Evolutionary conservation across 2,329 filamentous ascomycete genomes (phyloP), one percentile per base, ranked within the genome.

Genomic region (Fusarium anguioides): DNA sequence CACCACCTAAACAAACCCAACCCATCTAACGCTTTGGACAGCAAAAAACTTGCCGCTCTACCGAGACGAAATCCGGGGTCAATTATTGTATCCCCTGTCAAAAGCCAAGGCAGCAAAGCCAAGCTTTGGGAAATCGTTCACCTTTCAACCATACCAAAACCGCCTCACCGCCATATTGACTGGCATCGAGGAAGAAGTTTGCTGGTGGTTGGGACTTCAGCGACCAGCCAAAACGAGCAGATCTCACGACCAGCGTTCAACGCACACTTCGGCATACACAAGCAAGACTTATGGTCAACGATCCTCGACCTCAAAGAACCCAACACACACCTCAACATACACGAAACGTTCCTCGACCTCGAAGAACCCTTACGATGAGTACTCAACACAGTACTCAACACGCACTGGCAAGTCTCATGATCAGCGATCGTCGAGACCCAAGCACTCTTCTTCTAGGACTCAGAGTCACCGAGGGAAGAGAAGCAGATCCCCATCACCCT

Each of bases 11-110:
- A 35, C 18, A 39, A 6, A 31, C 12, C 35, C 3, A 37, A 21
- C 23, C 7, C 15, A 39, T 31, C 59, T 64, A 39, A 64, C 45
- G 26, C 33, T 15, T 17, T 20, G 9, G 10, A 42, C 20, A 67
- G 64, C 64, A 31, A 68, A 67, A 41, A 67, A 67, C 54, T 36
- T 67, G 17, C 64, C 64, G 17, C 24, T 45, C 14, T 67, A 60
- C 36, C 64, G 64, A 27, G 64, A 67, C 33, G 53, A 67, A 42
- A 65, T 67, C 26, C 49, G 45, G 15, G 61, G 53, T 17, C 64
- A 68, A 21, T 26, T 67, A 10, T 20, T 67, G 18, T 41, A 64
- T 33, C 64, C 64, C 11, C 48, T 67, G 7, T 58, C 46, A 21
- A 67, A 60, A 31, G 60, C 54, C n/a, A 67, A 66, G 51, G 40